Evolutionary conservation across 495 filamentous ascomycete species (phyloP).

Genomic region (Xylona heveae): DNA sequence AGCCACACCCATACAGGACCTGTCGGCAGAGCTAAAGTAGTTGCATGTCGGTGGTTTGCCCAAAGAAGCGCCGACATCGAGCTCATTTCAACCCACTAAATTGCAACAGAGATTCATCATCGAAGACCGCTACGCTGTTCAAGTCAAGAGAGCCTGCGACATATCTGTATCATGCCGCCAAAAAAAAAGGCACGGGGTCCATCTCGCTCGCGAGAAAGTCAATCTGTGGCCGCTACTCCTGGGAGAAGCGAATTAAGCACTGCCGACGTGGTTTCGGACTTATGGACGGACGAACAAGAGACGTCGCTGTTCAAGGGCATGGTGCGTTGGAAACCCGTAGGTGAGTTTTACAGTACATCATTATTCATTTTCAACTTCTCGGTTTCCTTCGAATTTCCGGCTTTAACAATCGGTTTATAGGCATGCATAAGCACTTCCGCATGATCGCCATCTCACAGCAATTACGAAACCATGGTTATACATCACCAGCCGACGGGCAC

Average conservation of each 20-base stretch:
- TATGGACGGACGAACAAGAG: slow-evolving; percentile 92
- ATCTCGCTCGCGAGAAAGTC: slow-evolving; percentile 20
- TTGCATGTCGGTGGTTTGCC: too few species aligned
- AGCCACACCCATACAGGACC: too few species aligned
- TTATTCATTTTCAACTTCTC: not conserved
- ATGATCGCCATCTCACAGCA: slow-evolving; percentile 78
- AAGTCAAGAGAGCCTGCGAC: too few species aligned
- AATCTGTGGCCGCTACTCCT: slow-evolving; percentile 17
- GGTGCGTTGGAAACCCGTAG: slow-evolving; percentile 86
- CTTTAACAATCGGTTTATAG: slow-evolving; percentile 20
- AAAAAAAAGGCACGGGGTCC: slow-evolving; percentile 34
- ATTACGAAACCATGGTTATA: slow-evolving; percentile 71
- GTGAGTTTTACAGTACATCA: slow-evolving; percentile 23
- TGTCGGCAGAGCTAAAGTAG: too few species aligned
- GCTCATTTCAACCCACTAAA: not conserved
- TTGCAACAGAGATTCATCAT: too few species aligned
- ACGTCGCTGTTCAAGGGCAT: slow-evolving; percentile 75
- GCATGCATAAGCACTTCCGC: slow-evolving; percentile 94
- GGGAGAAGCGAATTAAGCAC: slow-evolving; percentile 5
- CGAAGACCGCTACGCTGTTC: too few species aligned
- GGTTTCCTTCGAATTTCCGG: not conserved
- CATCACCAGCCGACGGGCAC: slow-evolving; percentile 43
- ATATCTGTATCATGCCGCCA: slow-evolving; percentile 75
- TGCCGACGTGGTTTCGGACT: slow-evolving; percentile 31
- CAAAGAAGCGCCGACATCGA: not conserved